Evolutionary conservation across 345 rosid species (phyloP).

Genomic region (Eucalyptus decipiens): DNA sequence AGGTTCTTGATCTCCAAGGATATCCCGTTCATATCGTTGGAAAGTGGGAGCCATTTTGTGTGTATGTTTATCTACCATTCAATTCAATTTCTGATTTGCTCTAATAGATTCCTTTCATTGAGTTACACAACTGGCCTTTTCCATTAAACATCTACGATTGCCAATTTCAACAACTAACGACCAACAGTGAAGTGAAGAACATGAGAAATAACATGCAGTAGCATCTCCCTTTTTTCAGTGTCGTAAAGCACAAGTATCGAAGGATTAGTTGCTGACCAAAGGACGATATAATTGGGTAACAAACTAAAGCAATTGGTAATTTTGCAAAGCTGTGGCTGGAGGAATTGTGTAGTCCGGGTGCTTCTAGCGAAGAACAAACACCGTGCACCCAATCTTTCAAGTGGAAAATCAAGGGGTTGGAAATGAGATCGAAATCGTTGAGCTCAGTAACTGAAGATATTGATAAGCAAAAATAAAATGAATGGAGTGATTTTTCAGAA

Average conservation of each 20-base stretch:
- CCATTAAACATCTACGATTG: neutral
- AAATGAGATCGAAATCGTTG: neutral
- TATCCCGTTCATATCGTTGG: neutral
- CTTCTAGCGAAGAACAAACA: neutral
- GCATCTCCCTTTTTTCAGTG: neutral
- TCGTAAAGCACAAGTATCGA: neutral
- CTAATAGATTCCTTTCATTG: neutral
- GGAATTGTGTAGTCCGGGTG: neutral
- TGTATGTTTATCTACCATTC: neutral
- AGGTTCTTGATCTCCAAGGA: neutral
- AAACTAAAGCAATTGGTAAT: neutral
- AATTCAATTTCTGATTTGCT: neutral
- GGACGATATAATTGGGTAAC: neutral
- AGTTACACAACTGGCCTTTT: neutral
- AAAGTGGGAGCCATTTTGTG: neutral
- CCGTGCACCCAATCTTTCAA: neutral
- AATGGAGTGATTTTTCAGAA: neutral
- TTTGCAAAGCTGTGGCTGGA: neutral
- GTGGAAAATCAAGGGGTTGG: neutral
- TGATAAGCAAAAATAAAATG: neutral
- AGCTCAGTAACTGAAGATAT: neutral
- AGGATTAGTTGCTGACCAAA: neutral
- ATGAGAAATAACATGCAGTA: neutral
- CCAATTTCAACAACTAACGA: neutral
- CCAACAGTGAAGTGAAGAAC: neutral